These are phyloP conservation scores for Coemansia sp. DNA, from an alignment of 192 early-diverging fungal species.

Conservation along the genomic window DNA sequence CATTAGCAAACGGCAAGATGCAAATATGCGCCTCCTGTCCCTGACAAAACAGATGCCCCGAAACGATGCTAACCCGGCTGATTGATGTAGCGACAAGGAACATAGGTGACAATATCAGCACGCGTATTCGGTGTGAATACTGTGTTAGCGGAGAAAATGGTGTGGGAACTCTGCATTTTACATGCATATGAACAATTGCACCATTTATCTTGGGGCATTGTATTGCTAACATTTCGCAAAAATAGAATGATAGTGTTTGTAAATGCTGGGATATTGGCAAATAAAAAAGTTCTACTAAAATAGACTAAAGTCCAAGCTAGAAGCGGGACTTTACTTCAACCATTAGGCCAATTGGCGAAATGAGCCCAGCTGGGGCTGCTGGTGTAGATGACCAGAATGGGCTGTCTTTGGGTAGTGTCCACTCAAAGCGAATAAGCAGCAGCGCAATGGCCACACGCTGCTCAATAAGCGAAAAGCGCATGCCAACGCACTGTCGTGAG, in stretches of 20 bases:
- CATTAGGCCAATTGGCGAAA: constrained; percentile 45
- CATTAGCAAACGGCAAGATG: background rate
- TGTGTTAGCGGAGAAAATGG: background rate
- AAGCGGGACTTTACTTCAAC: constrained; percentile 7
- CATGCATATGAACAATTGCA: background rate
- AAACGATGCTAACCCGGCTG: background rate
- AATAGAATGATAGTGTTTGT: too few relatives aligned
- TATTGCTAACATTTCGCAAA: background rate
- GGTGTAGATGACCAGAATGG: constrained; percentile 35
- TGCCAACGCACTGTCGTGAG: constrained; percentile 59
- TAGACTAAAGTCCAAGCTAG: background rate
- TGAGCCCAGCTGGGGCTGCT: constrained; percentile 42
- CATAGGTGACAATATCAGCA: background rate
- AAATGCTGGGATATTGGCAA: background rate
- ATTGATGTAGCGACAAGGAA: background rate
- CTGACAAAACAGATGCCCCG: background rate
- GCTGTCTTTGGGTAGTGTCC: constrained; percentile 44
- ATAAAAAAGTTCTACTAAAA: background rate
- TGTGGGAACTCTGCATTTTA: background rate
- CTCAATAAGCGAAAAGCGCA: constrained; percentile 61
- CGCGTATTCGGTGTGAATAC: background rate
- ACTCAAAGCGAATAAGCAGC: constrained; percentile 50
- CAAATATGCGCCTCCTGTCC: background rate
- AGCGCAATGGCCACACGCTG: constrained; percentile 62
- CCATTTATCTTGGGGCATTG: background rate